Evolutionary conservation across 768 basidiomycete species (phyloP).

Genomic region (Trametes sanguinea): DNA sequence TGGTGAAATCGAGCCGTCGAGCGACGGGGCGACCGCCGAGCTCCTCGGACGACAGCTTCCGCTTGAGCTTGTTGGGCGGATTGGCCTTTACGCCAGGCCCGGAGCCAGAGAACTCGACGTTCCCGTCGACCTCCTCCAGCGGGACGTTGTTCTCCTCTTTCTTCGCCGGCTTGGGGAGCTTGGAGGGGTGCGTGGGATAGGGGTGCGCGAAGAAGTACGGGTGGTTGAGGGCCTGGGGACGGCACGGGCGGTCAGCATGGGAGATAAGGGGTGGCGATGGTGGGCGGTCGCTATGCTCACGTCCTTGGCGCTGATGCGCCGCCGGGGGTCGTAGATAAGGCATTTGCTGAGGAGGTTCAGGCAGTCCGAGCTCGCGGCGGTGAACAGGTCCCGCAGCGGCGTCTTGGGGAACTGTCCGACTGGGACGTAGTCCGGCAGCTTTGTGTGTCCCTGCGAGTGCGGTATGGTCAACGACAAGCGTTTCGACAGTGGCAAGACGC

Average conservation of each 20-base stretch:
- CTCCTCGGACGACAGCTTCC: conserved; percentile 65
- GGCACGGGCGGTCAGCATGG: not conserved
- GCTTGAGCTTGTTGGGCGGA: conserved; percentile 61
- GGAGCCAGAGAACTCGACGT: conserved; percentile 53
- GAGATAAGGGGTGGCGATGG: not conserved
- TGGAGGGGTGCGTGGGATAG: conserved; percentile 84
- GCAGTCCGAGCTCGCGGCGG: conserved; percentile 84
- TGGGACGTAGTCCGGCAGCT: conserved; percentile 86
- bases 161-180: conserved; percentile 74
- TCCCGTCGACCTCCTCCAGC: conserved; percentile 78
- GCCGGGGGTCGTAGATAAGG: conserved; percentile 82
- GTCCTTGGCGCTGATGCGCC: conserved; percentile 76
- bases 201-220: conserved; percentile 87
- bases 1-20: conserved; percentile 71
- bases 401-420: conserved; percentile 86
- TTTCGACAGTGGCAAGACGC: not conserved
- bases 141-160: conserved; percentile 51
- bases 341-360: conserved; percentile 81
- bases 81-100: conserved; percentile 55
- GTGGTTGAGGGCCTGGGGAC: conserved; percentile 74
- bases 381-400: conserved; percentile 84
- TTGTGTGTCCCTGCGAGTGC: conserved; percentile 72
- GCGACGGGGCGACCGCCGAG: conserved; percentile 57
- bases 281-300: conserved; percentile 43
- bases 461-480: not conserved